A percentile compares a stretch with the other conserved stretches of the same genome.
phyloP scores from a whole-genome alignment of 2,329 filamentous ascomycete genomes.

The Beauveria medogensis region DNA sequence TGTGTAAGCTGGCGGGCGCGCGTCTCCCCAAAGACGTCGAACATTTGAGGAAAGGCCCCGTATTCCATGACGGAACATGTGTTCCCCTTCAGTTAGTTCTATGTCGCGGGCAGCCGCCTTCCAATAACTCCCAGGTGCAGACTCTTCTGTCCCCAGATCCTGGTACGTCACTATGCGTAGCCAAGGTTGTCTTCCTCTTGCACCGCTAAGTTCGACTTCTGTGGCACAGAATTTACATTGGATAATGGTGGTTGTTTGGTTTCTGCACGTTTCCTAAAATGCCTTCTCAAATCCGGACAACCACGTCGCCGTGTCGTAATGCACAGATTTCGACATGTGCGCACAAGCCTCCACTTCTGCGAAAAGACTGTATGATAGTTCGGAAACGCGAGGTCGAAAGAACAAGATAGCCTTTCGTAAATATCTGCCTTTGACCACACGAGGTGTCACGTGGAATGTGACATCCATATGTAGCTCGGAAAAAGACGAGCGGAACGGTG shows the following conservation, averaged over 20 bases:
- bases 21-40: neutral
- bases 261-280: neutral
- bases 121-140: neutral
- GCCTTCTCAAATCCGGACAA: neutral
- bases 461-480: neutral
- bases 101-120: neutral
- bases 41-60: neutral
- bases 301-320: too few relatives aligned
- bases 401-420: neutral
- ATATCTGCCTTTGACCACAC: neutral
- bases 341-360: neutral
- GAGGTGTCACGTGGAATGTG: neutral
- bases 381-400: neutral
- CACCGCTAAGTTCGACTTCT: neutral
- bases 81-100: neutral
- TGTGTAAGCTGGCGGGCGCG: too few relatives aligned
- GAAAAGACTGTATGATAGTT: neutral
- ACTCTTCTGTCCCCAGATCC: neutral
- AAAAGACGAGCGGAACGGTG: neutral
- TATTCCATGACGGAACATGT: neutral
- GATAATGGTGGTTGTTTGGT: neutral
- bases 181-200: neutral
- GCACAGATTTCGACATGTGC: too few relatives aligned
- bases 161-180: neutral
- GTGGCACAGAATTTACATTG: neutral